phyloP scores from a whole-genome alignment of 2,329 filamentous ascomycete species.

The Raffaelea ambrosiae region DNA sequence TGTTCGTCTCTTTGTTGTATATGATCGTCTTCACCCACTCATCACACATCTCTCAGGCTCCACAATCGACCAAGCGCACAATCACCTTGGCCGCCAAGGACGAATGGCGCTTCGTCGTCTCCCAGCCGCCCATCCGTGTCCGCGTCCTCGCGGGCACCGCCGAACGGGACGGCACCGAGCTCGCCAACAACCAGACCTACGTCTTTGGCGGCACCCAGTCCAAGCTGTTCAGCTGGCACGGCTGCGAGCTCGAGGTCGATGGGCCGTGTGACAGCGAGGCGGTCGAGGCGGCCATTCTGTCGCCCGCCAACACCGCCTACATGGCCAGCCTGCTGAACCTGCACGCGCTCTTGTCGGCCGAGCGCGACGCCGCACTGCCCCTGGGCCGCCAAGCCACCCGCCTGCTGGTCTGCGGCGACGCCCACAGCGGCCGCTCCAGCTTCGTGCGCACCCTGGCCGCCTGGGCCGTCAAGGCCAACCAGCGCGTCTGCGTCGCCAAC shows the following conservation, averaged over 20 bases:
- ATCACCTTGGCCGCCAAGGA: constrained; percentile 52
- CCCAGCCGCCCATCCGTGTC: constrained; percentile 35
- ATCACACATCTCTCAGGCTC: constrained; percentile 20
- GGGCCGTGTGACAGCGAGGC: constrained; percentile 51
- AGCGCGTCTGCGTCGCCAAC: constrained; percentile 76
- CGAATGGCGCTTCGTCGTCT: constrained; percentile 74
- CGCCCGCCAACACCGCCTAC: constrained; percentile 60
- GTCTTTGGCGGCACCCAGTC: constrained; percentile 74
- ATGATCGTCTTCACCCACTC: background rate
- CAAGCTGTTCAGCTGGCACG: constrained; percentile 87
- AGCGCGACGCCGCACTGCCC: constrained; percentile 49
- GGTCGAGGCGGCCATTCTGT: constrained; percentile 23
- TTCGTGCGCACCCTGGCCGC: constrained; percentile 67
- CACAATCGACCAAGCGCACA: constrained; percentile 33
- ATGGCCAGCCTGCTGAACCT: constrained; percentile 50
- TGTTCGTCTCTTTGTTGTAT: background rate
- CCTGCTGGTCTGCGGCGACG: constrained; percentile 75
- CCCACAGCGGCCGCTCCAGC: constrained; percentile 75
- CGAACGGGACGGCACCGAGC: constrained; percentile 91
- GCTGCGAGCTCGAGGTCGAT: constrained; percentile 74
- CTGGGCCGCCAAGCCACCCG: constrained; percentile 37
- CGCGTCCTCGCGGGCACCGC: constrained; percentile 74
- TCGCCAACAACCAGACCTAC: constrained; percentile 73
- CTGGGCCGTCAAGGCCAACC: constrained; percentile 66
- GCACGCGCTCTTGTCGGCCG: constrained; percentile 73